phyloP scores from a whole-genome alignment of 2,329 filamentous ascomycete species.

The Daldinia eschscholtzii region DNA sequence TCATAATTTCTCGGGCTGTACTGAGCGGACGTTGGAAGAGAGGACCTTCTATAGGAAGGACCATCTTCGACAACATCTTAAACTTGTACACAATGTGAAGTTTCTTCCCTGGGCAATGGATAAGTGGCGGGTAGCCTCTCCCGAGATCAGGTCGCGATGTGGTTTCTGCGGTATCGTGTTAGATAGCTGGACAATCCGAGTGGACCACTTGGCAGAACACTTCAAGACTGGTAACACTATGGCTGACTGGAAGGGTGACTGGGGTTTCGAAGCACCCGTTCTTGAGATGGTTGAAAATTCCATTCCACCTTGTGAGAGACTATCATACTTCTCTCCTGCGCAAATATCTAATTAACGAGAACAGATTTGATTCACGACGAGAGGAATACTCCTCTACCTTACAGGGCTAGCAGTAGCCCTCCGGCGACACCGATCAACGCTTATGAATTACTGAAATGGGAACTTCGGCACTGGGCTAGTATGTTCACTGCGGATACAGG shows the following conservation, averaged over 20 bases:
- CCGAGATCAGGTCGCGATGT: conserved; percentile 72
- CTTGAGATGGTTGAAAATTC: conserved; percentile 75
- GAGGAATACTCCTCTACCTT: conserved; percentile 68
- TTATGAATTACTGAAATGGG: conserved; percentile 72
- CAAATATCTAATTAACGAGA: conserved; percentile 54
- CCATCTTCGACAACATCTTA: conserved; percentile 74
- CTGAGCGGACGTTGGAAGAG: conserved; percentile 72
- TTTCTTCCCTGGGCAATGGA: conserved; percentile 74
- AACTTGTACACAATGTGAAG: conserved; percentile 73
- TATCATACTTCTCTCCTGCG: conserved; percentile 52
- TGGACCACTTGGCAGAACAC: conserved; percentile 75
- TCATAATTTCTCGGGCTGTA: conserved; percentile 74
- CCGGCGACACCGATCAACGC: conserved; percentile 65
- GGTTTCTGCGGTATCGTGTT: conserved; percentile 74
- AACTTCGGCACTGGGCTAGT: conserved; percentile 66
- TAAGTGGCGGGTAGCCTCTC: conserved; percentile 70
- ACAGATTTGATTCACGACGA: conserved; percentile 75
- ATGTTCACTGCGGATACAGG: conserved; percentile 60
- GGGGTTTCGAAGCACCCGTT: conserved; percentile 73
- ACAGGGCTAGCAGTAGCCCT: conserved; percentile 60
- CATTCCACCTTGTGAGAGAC: conserved; percentile 72
- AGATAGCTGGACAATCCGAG: conserved; percentile 71
- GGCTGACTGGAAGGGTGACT: conserved; percentile 78
- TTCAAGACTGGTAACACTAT: conserved; percentile 76
- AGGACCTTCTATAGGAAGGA: conserved; percentile 76